These are phyloP conservation scores for Eucommia ulmoides DNA, from an alignment of 257 asterid genomes.

Conservation along the genomic window DNA sequence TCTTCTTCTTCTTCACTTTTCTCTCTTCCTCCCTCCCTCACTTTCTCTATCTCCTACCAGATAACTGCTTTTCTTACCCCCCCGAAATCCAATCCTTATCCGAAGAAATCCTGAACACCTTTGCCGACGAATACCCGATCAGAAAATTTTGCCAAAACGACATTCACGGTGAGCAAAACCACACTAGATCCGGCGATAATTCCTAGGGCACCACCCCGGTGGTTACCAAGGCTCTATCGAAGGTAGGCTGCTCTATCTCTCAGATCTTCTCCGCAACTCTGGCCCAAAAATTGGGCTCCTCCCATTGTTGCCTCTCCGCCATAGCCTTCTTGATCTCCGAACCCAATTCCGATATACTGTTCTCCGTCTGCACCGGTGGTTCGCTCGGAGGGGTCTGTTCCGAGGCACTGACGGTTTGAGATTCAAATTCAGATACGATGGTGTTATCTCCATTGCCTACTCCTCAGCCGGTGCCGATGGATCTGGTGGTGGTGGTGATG, in stretches of 20 bases:
- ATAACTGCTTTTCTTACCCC: background rate
- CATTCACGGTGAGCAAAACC: conserved; percentile 89
- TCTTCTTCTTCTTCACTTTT: no score
- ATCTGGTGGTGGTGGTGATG: no score
- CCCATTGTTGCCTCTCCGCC: conserved; percentile 46
- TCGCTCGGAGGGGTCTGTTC: conserved; percentile 3
- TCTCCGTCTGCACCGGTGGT: conserved; percentile 14
- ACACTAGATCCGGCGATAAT: conserved; percentile 86
- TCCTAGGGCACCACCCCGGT: conserved; percentile 80
- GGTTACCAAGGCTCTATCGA: conserved; percentile 61
- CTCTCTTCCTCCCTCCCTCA: no score
- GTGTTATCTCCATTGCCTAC: no score
- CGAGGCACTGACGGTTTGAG: conserved; percentile 1
- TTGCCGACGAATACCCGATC: conserved; percentile 66
- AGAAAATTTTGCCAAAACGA: conserved; percentile 87
- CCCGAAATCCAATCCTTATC: conserved; percentile 27
- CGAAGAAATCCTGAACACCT: conserved; percentile 86
- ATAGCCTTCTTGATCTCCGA: conserved; percentile 55
- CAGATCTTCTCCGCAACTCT: conserved; percentile 74
- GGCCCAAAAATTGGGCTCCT: conserved; percentile 23
- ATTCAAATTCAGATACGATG: conserved; percentile 8
- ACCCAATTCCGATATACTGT: conserved; percentile 42
- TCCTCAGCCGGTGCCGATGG: no score
- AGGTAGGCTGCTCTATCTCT: conserved; percentile 91
- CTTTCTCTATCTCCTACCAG: conserved; percentile 10